Conservation (phyloP, 129 eudicot species). For the Kitagawia praeruptora region DNA sequence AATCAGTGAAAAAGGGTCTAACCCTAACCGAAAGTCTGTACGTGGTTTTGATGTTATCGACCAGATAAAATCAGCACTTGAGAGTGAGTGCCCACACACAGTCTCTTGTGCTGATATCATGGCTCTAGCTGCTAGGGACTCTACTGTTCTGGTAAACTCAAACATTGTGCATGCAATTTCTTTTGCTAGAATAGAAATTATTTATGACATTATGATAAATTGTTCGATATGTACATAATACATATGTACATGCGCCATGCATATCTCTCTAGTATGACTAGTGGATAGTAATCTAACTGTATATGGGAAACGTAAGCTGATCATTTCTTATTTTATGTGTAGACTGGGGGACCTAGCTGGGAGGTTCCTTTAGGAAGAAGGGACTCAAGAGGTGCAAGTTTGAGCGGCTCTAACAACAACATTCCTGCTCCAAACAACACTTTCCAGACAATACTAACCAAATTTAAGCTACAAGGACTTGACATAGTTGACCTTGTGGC, state of each 20-base stretch:
- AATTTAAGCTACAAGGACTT: conserved; percentile 8
- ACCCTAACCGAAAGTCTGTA: conserved; percentile 8
- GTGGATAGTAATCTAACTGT: no score
- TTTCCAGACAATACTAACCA: conserved; percentile 7
- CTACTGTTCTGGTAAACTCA: conserved; percentile 6
- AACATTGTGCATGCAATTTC: neutral
- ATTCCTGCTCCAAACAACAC: conserved; percentile 15
- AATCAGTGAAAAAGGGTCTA: conserved; percentile 9
- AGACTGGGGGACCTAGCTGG: conserved; percentile 11
- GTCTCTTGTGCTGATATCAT: conserved; percentile 13
- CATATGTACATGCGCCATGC: neutral
- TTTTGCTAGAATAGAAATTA: neutral
- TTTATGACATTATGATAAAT: neutral
- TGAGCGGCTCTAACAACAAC: conserved; percentile 11
- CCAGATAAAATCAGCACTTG: conserved; percentile 9
- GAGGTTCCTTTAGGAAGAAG: conserved; percentile 13
- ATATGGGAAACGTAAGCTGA: neutral
- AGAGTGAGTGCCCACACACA: conserved; percentile 1
- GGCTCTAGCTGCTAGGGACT: conserved; percentile 13
- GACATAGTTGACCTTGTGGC: conserved; percentile 5
- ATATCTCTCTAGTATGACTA: neutral
- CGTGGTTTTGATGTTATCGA: conserved; percentile 11
- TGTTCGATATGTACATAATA: neutral
- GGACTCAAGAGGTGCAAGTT: conserved; percentile 8
- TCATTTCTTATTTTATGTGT: neutral